Conservation (phyloP, 2,329 filamentous ascomycete species). For the Dothistroma pini region DNA sequence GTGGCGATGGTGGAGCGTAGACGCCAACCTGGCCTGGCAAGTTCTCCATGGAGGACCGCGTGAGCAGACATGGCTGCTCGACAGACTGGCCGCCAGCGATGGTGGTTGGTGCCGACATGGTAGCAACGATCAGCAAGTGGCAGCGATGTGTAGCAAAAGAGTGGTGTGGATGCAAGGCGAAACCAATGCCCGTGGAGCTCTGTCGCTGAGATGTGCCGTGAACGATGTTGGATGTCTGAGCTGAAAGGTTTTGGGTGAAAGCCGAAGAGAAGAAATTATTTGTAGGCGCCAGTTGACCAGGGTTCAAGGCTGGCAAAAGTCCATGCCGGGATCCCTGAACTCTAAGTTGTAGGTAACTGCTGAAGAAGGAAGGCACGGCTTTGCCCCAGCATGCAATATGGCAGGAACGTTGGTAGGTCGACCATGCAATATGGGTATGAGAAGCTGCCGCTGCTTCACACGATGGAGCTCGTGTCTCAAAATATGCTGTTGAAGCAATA, state of each 20-base stretch:
- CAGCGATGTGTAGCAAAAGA: not conserved
- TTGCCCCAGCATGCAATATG: not conserved
- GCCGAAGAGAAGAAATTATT: not conserved
- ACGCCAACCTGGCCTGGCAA: too few species aligned
- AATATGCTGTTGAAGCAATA: not conserved
- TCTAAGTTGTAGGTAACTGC: not conserved
- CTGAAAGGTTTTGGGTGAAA: not conserved
- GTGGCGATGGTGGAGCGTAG: too few species aligned
- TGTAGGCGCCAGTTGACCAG: not conserved
- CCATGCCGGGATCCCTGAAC: not conserved
- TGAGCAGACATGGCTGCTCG: not conserved
- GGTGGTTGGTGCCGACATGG: not conserved
- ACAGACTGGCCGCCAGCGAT: not conserved
- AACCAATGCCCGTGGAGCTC: not conserved
- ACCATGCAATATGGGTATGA: slow-evolving; percentile 1
- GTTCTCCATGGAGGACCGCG: too few species aligned
- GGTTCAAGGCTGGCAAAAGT: not conserved
- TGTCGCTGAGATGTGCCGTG: not conserved
- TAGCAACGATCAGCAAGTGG: not conserved
- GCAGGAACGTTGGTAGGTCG: not conserved
- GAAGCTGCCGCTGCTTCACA: not conserved
- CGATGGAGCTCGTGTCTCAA: not conserved
- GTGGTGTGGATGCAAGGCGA: not conserved
- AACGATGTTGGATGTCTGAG: not conserved
- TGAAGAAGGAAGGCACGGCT: not conserved